phyloP scores from a whole-genome alignment of 768 basidiomycete species.

The Sistotremastrum suecicum region DNA sequence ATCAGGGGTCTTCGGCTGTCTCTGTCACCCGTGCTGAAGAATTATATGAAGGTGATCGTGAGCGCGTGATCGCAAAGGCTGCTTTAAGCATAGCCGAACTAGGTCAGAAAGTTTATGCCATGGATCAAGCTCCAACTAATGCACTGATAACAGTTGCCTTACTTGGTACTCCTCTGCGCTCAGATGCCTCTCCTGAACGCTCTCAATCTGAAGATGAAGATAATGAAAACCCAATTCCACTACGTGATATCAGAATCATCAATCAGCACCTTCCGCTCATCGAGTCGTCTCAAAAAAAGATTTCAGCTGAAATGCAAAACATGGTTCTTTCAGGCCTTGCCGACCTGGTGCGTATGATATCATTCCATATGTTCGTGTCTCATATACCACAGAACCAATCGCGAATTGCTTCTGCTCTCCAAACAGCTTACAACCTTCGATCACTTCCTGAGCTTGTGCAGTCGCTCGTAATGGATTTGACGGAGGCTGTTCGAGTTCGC shows the following conservation, averaged over 20 bases:
- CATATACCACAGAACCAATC: slow-evolving; percentile 58
- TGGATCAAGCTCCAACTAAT: background rate
- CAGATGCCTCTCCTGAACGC: slow-evolving; percentile 8
- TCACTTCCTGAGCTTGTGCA: slow-evolving; percentile 74
- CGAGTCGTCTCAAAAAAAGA: slow-evolving; percentile 49
- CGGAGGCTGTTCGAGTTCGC: slow-evolving; percentile 68
- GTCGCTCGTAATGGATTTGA: slow-evolving; percentile 63
- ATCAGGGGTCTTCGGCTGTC: slow-evolving; percentile 13
- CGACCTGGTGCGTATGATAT: slow-evolving; percentile 42
- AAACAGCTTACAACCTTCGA: slow-evolving; percentile 89
- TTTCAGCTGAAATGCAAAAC: slow-evolving; percentile 79
- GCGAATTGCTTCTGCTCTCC: slow-evolving; percentile 81
- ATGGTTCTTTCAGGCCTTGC: slow-evolving; percentile 76
- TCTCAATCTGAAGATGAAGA: slow-evolving; percentile 8
- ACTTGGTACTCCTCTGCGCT: slow-evolving; percentile 23
- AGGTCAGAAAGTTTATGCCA: slow-evolving; percentile 31
- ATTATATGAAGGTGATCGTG: slow-evolving; percentile 62
- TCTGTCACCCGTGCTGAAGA: slow-evolving; percentile 11
- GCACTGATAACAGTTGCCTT: slow-evolving; percentile 27
- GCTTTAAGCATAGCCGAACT: slow-evolving; percentile 91
- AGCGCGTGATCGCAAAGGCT: slow-evolving; percentile 81
- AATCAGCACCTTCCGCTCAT: slow-evolving; percentile 57
- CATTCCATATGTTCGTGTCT: no score
- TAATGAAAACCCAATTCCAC: slow-evolving; percentile 27
- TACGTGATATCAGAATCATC: slow-evolving; percentile 65